Evolutionary conservation across 1,284 basidiomycete genomes (phyloP).

Genomic region (Fomitopsis schrenkii): DNA sequence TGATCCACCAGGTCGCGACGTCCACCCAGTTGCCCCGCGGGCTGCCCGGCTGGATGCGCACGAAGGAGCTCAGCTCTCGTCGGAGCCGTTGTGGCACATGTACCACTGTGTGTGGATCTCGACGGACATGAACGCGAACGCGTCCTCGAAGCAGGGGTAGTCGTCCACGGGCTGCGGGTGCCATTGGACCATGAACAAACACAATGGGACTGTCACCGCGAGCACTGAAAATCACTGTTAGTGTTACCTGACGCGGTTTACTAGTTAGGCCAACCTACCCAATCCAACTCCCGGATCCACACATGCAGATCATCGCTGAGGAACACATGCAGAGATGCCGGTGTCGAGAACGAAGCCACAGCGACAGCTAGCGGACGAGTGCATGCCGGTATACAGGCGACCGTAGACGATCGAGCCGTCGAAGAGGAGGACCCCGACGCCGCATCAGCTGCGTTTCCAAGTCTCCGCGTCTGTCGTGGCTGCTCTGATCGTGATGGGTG

Average conservation of each 20-base stretch:
- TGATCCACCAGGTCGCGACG: slow-evolving; percentile 47
- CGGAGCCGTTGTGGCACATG: slow-evolving; percentile 33
- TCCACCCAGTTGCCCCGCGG: slow-evolving; percentile 47
- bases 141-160: slow-evolving; percentile 98
- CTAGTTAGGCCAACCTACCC: slow-evolving; percentile 40
- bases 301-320: slow-evolving; percentile 38
- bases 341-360: slow-evolving; percentile 67
- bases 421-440: slow-evolving; percentile 43
- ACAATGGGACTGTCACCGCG: slow-evolving; percentile 57
- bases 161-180: slow-evolving; percentile 95
- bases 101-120: slow-evolving; percentile 70
- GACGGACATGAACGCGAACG: slow-evolving; percentile 89
- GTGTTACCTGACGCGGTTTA: neutral
- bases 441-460: slow-evolving; percentile 20
- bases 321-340: slow-evolving; percentile 49
- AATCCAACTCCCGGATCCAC: slow-evolving; percentile 49
- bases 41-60: slow-evolving; percentile 53
- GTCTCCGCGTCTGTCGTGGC: slow-evolving; percentile 26
- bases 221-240: slow-evolving; percentile 47
- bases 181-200: slow-evolving; percentile 75
- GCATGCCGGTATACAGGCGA: slow-evolving; percentile 90
- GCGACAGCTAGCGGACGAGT: slow-evolving; percentile 76
- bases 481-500: slow-evolving; percentile 77
- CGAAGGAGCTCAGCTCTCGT: slow-evolving; percentile 28
- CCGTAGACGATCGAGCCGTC: slow-evolving; percentile 87